These are phyloP conservation scores for Podaxis sp. DNA, from an alignment of 768 basidiomycete genomes.

Conservation along the genomic window DNA sequence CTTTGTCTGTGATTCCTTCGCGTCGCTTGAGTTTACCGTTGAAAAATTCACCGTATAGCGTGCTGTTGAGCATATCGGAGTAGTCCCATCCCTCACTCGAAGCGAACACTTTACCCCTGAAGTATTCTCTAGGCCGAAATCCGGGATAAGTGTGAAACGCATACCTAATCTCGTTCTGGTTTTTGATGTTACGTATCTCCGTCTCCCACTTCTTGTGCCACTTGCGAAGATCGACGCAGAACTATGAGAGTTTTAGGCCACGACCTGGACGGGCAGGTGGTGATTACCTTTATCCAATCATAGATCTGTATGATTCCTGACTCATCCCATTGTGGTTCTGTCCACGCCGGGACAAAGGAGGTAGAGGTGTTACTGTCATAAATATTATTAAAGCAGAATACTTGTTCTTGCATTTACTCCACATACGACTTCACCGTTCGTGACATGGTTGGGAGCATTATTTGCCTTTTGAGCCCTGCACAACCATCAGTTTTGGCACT, in stretches of 20 bases:
- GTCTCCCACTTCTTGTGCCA: constrained; percentile 17
- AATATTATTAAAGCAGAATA: not conserved
- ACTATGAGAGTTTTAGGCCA: constrained; percentile 13
- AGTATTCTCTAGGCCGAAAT: not conserved
- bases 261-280: not conserved
- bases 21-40: constrained; percentile 31
- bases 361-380: not conserved
- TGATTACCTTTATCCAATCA: constrained; percentile 21
- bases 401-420: not conserved
- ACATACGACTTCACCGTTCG: not conserved
- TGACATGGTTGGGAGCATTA: not conserved
- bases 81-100: constrained; percentile 36
- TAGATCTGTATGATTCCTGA: constrained; percentile 5
- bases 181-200: constrained; percentile 3
- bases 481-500: not conserved
- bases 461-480: not conserved
- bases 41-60: constrained; percentile 34
- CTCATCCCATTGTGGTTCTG: not conserved
- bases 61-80: constrained; percentile 35
- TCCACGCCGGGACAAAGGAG: not conserved
- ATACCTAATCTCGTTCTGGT: constrained; percentile 17
- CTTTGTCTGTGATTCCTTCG: constrained; percentile 31
- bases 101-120: constrained; percentile 33
- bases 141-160: not conserved
- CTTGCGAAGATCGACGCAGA: constrained; percentile 18